Percentiles rank a stretch among this genome's conserved stretches.
Conservation (phyloP, 768 basidiomycete species). For the Russula virescens region DNA sequence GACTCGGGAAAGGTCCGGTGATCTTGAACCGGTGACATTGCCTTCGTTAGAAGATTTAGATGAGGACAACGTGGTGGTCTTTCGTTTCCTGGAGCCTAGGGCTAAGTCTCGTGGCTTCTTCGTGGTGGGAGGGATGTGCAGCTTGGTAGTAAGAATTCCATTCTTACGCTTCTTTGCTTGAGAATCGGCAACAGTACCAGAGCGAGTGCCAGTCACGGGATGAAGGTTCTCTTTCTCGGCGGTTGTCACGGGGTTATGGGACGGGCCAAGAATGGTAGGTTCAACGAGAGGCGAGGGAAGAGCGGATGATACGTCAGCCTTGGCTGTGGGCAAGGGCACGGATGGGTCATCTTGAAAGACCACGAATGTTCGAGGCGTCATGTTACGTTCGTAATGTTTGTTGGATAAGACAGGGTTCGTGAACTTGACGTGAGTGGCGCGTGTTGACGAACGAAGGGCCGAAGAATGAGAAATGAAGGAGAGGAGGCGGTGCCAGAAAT, state of each 20-base stretch:
- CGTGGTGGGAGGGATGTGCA: conserved; percentile 33
- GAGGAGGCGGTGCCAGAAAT: conserved; percentile 19
- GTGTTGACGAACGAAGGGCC: conserved; percentile 8
- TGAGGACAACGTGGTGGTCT: conserved; percentile 33
- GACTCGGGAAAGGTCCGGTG: conserved; percentile 25
- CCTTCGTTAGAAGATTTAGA: conserved; percentile 17
- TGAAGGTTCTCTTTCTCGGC: conserved; percentile 75
- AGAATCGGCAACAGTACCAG: conserved; percentile 35
- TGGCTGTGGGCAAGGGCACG: conserved; percentile 33
- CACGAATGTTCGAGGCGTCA: conserved; percentile 56
- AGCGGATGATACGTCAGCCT: conserved; percentile 27
- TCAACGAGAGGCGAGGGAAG: conserved; percentile 28
- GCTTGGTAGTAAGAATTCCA: conserved; percentile 49
- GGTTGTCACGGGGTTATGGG: conserved; percentile 26
- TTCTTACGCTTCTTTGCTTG: conserved; percentile 62
- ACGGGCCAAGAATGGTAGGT: conserved; percentile 29
- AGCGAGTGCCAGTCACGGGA: conserved; percentile 63
- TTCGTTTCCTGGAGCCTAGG: conserved; percentile 56
- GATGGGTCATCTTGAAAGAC: conserved; percentile 56
- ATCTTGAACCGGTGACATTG: conserved; percentile 20
- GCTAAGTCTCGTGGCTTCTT: conserved; percentile 43
- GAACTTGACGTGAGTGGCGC: conserved; percentile 21
- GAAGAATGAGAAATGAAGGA: conserved; percentile 1
- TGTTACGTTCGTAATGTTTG: conserved; percentile 28
- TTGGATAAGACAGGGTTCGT: conserved; percentile 9